Evolutionary conservation across 345 rosid species (phyloP), one percentile per base, ranked within the genome.

Genomic region (Gossypium bickii): DNA sequence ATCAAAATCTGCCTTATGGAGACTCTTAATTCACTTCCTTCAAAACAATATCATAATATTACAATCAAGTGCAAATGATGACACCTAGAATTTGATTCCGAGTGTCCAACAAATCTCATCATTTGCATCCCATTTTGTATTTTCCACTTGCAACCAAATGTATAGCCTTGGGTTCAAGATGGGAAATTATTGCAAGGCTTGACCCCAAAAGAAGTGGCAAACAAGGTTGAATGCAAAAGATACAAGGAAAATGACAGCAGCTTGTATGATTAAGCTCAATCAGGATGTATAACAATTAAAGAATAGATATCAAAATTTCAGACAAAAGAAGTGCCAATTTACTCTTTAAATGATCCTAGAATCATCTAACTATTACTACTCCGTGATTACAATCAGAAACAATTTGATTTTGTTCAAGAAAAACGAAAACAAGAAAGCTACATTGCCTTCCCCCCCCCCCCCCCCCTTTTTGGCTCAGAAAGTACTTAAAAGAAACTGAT

Each of bases 251-350:
- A 16, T 24, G 53, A 11, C 27, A 65, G 76, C 13, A 64, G 73
- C 63, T 76, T 45, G 18, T 62, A 11, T 18, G 76, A 49, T 34
- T 34, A 34, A 66, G 17, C 61, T 77, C 75, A 62, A 74, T 45
- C 61, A 34, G 58, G 73, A 81, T 81, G 70, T 75, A 81, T 78
- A 81, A 11, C 70, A 78, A 75, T 71, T 7, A 81, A 78, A 59
- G 77, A 75, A 81, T 80, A 57, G 71, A 68, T 69, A 61, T 45
- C 60, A 71, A 71, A 65, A 72, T 75, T 67, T 78, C 70, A 60
- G n/a, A 29, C 67, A 72, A 78, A 48, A 17, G 13, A 5, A 29
- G 48, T 11, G 43, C 29, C 76, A 24, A 34, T 27, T 27, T 52
- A 63, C 67, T 61, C 58, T 43, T 59, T 48, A 24, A 2, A n/a